Percentiles rank a stretch among this genome's conserved stretches.
Evolutionary conservation across 257 asterid species (phyloP).

Genomic region (Prunella vulgaris): DNA sequence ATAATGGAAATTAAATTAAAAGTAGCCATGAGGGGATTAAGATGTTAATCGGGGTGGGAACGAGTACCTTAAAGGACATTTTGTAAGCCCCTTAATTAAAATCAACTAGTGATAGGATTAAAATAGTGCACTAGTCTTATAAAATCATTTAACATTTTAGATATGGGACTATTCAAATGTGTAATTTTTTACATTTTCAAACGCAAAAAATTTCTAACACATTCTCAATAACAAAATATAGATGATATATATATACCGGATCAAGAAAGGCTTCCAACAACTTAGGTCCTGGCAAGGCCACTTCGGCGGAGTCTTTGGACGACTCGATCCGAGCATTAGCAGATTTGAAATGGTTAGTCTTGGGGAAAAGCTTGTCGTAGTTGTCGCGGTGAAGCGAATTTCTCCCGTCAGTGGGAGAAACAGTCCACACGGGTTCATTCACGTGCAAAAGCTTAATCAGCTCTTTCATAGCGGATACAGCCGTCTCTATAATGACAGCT

Average conservation of each 20-base stretch:
- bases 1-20: too few relatives aligned
- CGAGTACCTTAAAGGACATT: too few relatives aligned
- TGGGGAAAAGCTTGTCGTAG: slow-evolving; percentile 50
- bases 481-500: slow-evolving; percentile 28
- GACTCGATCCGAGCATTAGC: slow-evolving; percentile 56
- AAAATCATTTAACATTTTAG: too few relatives aligned
- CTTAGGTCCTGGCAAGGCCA: slow-evolving; percentile 38
- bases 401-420: slow-evolving; percentile 36
- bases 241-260: slow-evolving; percentile 30
- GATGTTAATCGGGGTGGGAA: too few relatives aligned
- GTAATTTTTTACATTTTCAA: too few relatives aligned
- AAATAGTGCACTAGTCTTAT: too few relatives aligned
- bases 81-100: too few relatives aligned
- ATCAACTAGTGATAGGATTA: too few relatives aligned
- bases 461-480: slow-evolving; percentile 46
- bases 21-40: too few relatives aligned
- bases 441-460: slow-evolving; percentile 41
- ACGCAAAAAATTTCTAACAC: neutral
- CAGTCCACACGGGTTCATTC: slow-evolving; percentile 58
- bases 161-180: too few relatives aligned
- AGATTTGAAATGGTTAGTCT: slow-evolving; percentile 27
- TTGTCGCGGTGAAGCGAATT: slow-evolving; percentile 36
- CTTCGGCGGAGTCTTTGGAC: slow-evolving; percentile 55
- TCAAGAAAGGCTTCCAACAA: slow-evolving; percentile 47
- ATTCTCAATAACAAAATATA: too few relatives aligned